phyloP scores from a whole-genome alignment of 352 stramenopile species.

The Elongisporangium anandrum region DNA sequence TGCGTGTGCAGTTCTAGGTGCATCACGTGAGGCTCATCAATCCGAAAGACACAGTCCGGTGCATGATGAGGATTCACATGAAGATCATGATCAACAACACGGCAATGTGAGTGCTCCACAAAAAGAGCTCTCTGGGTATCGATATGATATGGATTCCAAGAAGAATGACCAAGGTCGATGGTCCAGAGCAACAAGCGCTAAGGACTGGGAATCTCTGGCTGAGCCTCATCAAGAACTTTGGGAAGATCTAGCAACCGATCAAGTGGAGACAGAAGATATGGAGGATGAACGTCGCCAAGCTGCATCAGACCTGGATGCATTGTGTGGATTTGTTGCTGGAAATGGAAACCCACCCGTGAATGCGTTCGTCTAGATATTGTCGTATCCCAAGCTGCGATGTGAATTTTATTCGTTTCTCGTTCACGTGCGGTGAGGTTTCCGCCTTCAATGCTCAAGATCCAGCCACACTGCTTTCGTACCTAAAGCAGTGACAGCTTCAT shows the following conservation, averaged over 20 bases:
- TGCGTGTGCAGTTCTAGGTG: slow-evolving; percentile 14
- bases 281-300: slow-evolving; percentile 5
- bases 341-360: slow-evolving; percentile 10
- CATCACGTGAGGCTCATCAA: background rate
- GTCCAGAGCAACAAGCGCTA: slow-evolving; percentile 17
- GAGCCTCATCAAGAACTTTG: slow-evolving; percentile 32
- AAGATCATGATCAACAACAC: background rate
- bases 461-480: background rate
- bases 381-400: slow-evolving; percentile 1
- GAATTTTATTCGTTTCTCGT: background rate
- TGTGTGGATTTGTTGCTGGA: slow-evolving; percentile 12
- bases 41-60: background rate
- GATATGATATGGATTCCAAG: slow-evolving; percentile 23
- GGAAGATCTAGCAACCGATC: slow-evolving; percentile 24
- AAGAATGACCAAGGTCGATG: slow-evolving; percentile 15
- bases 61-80: background rate
- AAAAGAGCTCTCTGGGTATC: slow-evolving; percentile 12
- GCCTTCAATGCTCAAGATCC: background rate
- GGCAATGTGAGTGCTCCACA: slow-evolving; percentile 3
- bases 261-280: slow-evolving; percentile 5
- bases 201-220: slow-evolving; percentile 27
- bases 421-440: background rate
- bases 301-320: slow-evolving; percentile 15
- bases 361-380: slow-evolving; percentile 10
- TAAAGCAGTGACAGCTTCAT: background rate